Percentiles rank a stretch among this genome's conserved stretches.
Evolutionary conservation across 345 rosid genomes (phyloP).

Genomic region (Populus ilicifolia): DNA sequence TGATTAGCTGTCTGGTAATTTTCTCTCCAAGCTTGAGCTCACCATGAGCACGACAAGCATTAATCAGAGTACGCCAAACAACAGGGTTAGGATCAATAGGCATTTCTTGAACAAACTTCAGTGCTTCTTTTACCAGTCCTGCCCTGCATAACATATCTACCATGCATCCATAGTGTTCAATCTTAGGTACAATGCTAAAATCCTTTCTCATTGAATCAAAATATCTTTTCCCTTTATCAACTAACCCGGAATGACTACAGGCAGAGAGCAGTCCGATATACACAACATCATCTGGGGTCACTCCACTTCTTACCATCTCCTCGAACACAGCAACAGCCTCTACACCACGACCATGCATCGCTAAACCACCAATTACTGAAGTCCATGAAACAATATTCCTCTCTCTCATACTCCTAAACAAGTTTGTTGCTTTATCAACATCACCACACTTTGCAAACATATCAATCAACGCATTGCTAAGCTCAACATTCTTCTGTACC

Average conservation of each 20-base stretch:
- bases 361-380: slow-evolving; percentile 52
- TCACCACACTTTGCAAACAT: slow-evolving; percentile 63
- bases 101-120: slow-evolving; percentile 19
- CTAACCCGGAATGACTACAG: slow-evolving; percentile 29
- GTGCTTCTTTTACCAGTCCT: slow-evolving; percentile 25
- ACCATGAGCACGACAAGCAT: slow-evolving; percentile 28
- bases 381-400: slow-evolving; percentile 54
- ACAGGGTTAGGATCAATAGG: slow-evolving; percentile 22
- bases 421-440: slow-evolving; percentile 42
- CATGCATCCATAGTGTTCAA: slow-evolving; percentile 35
- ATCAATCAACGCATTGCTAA: slow-evolving; percentile 44
- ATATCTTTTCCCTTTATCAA: slow-evolving; percentile 22
- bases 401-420: slow-evolving; percentile 43
- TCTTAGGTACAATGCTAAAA: slow-evolving; percentile 22
- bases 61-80: slow-evolving; percentile 26
- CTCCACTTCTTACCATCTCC: slow-evolving; percentile 34
- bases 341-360: slow-evolving; percentile 54
- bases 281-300: slow-evolving; percentile 13
- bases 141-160: slow-evolving; percentile 33
- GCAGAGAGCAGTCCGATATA: slow-evolving; percentile 29
- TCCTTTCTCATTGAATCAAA: slow-evolving; percentile 15
- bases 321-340: slow-evolving; percentile 53
- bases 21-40: slow-evolving; percentile 20
- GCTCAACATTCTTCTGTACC: slow-evolving; percentile 36
- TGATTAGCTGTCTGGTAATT: slow-evolving; percentile 16